phyloP scores from a whole-genome alignment of 768 basidiomycete species.

The Amanita rubescens region DNA sequence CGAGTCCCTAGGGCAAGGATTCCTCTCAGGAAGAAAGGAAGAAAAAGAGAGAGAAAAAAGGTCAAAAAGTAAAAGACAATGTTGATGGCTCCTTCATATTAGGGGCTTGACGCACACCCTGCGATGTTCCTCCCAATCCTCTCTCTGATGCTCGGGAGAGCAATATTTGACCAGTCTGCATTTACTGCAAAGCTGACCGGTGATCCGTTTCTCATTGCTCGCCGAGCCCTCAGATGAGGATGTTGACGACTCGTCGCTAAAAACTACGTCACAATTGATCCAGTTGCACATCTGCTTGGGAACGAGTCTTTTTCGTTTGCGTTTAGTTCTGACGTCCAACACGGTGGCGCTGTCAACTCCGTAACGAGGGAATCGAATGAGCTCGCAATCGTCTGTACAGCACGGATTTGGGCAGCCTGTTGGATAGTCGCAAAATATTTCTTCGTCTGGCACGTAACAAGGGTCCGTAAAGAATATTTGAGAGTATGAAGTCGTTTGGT shows the following conservation, averaged over 20 bases:
- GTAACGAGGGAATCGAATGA: slow-evolving; percentile 69
- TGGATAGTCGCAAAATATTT: slow-evolving; percentile 72
- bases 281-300: slow-evolving; percentile 72
- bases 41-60: neutral
- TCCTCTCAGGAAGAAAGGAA: neutral
- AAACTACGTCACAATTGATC: slow-evolving; percentile 65
- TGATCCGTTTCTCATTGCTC: slow-evolving; percentile 19
- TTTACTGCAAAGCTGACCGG: slow-evolving; percentile 64
- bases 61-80: neutral
- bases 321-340: slow-evolving; percentile 54
- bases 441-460: slow-evolving; percentile 61
- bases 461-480: slow-evolving; percentile 75
- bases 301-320: slow-evolving; percentile 42
- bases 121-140: slow-evolving; percentile 74
- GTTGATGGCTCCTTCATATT: neutral
- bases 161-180: slow-evolving; percentile 77
- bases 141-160: slow-evolving; percentile 64
- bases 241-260: slow-evolving; percentile 35
- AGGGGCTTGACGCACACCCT: slow-evolving; percentile 44
- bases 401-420: slow-evolving; percentile 75
- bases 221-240: slow-evolving; percentile 31
- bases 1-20: neutral
- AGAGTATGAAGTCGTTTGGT: slow-evolving; percentile 74
- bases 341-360: slow-evolving; percentile 56
- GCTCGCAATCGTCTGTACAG: slow-evolving; percentile 76